These are phyloP conservation scores for Apiospora malaysiana DNA, from an alignment of 2,329 filamentous ascomycete species.

Conservation along the genomic window DNA sequence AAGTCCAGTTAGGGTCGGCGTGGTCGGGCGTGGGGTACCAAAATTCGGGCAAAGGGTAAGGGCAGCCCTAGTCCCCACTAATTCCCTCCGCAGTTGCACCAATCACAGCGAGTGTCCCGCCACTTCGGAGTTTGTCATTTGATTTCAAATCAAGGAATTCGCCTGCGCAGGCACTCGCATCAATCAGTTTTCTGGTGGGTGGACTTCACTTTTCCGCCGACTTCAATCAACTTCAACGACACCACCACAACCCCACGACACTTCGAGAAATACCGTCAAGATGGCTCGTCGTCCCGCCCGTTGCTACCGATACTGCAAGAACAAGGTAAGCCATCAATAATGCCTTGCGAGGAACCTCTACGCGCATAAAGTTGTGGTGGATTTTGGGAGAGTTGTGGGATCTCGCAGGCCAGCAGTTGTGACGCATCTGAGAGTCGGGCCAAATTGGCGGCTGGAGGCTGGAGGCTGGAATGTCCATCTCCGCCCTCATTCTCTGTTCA, in stretches of 20 bases:
- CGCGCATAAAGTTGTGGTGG: background rate
- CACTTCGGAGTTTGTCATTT: constrained; percentile 35
- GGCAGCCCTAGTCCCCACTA: constrained; percentile 15
- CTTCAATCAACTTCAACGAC: constrained; percentile 32
- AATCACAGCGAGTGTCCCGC: constrained; percentile 21
- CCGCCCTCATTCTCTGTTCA: constrained; percentile 20
- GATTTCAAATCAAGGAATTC: constrained; percentile 60
- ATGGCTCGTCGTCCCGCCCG: constrained; percentile 99
- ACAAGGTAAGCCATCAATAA: constrained; percentile 77
- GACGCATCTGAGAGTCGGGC: background rate
- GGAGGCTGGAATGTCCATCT: constrained; percentile 22
- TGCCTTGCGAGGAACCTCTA: background rate
- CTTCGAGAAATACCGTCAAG: constrained; percentile 70
- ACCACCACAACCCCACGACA: constrained; percentile 43
- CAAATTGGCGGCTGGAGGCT: too few relatives aligned
- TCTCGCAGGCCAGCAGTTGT: background rate
- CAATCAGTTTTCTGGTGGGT: constrained; percentile 39
- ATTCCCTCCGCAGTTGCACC: background rate
- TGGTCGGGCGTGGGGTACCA: constrained; percentile 6
- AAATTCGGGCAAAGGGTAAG: constrained; percentile 17
- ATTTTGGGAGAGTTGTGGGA: background rate
- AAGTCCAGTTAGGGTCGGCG: constrained; percentile 11
- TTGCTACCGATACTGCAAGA: constrained; percentile 99
- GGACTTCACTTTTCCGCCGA: constrained; percentile 35
- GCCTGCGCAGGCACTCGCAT: constrained; percentile 35